Evolutionary conservation across 1,284 basidiomycete genomes (phyloP).

Genomic region (Sporisorium sorghi): DNA sequence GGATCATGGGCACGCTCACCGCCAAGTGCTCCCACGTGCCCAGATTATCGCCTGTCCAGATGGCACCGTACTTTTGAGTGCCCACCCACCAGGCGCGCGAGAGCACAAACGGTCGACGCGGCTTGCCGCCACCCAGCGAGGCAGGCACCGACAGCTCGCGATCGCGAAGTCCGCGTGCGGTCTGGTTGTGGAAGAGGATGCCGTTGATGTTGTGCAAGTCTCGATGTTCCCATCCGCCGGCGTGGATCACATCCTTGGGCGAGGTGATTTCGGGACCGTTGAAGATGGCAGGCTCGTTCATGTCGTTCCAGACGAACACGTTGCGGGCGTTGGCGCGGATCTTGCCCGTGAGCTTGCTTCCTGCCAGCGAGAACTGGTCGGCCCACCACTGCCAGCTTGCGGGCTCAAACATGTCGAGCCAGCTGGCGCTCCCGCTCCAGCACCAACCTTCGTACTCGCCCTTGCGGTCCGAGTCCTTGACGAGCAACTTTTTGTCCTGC

Average conservation of each 20-base stretch:
- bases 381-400: slow-evolving; percentile 89
- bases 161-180: slow-evolving; percentile 81
- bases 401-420: slow-evolving; percentile 98
- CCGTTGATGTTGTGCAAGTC: slow-evolving; percentile 91
- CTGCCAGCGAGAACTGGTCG: slow-evolving; percentile 54
- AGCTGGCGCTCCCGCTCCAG: slow-evolving; percentile 93
- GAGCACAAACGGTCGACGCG: slow-evolving; percentile 83
- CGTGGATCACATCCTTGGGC: slow-evolving; percentile 91
- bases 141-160: slow-evolving; percentile 77
- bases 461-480: slow-evolving; percentile 80
- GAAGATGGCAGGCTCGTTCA: slow-evolving; percentile 99
- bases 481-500: slow-evolving; percentile 81
- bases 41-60: slow-evolving; percentile 99
- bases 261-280: slow-evolving; percentile 98
- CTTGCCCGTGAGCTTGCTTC: slow-evolving; percentile 43
- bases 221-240: slow-evolving; percentile 96
- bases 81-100: slow-evolving; percentile 95
- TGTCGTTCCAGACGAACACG: slow-evolving; percentile 96
- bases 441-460: slow-evolving; percentile 97
- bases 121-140: slow-evolving; percentile 72
- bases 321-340: slow-evolving; percentile 70
- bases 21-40: slow-evolving; percentile 98
- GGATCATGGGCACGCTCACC: slow-evolving; percentile 91
- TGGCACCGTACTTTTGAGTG: slow-evolving; percentile 92
- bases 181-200: slow-evolving; percentile 77